Evolutionary conservation across 345 rosid species (phyloP).

Genomic region (Citrus unshiu): DNA sequence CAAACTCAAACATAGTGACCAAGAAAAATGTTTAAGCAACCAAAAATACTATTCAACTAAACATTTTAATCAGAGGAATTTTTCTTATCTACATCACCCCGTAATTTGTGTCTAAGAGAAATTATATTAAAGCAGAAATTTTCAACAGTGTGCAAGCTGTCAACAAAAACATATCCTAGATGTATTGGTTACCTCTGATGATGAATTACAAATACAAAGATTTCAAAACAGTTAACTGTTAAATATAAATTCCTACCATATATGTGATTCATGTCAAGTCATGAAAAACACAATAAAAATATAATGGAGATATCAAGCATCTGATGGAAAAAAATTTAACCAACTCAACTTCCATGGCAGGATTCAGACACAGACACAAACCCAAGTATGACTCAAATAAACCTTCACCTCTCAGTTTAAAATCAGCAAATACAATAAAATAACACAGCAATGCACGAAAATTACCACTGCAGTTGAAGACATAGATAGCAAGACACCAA

Average conservation of each 20-base stretch:
- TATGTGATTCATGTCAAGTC: neutral
- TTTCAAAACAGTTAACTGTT: neutral
- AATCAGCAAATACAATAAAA: neutral
- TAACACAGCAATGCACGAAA: neutral
- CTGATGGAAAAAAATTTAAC: neutral
- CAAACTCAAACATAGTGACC: conserved; percentile 5
- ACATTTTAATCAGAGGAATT: neutral
- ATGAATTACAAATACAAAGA: neutral
- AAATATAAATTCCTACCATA: neutral
- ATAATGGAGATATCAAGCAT: neutral
- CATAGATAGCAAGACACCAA: conserved; percentile 88
- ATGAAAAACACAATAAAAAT: neutral
- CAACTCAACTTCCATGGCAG: neutral
- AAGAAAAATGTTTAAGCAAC: neutral
- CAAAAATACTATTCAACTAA: neutral
- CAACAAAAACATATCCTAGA: neutral
- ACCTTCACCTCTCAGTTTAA: neutral
- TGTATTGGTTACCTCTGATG: neutral
- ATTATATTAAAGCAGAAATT: neutral
- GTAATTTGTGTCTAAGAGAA: neutral
- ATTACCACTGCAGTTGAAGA: conserved; percentile 96
- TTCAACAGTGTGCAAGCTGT: neutral
- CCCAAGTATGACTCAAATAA: neutral
- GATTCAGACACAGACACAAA: neutral
- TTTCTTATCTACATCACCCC: neutral